Evolutionary conservation across 257 asterid species (phyloP).

Genomic region (Rauvolfia tetraphylla): DNA sequence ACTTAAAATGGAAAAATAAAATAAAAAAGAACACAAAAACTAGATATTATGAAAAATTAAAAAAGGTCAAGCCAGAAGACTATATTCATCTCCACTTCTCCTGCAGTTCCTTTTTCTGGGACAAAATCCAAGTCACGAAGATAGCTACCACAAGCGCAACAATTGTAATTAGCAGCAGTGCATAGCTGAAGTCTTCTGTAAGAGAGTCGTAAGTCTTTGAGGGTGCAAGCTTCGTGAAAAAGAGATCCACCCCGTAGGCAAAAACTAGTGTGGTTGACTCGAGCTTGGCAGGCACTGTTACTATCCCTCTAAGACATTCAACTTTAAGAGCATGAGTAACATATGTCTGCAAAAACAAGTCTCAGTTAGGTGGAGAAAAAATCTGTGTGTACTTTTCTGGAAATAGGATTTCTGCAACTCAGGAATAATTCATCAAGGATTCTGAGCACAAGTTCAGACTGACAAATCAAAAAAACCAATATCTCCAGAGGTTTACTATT

Average conservation of each 20-base stretch:
- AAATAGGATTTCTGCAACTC: not conserved
- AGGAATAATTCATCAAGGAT: not conserved
- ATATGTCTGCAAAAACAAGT: slow-evolving; percentile 60
- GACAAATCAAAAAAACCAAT: too few species aligned
- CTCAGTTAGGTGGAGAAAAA: not conserved
- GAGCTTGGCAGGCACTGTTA: slow-evolving; percentile 77
- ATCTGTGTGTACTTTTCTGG: not conserved
- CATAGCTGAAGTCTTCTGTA: slow-evolving; percentile 95
- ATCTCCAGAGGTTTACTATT: too few species aligned
- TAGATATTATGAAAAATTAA: not conserved
- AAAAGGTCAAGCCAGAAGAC: not conserved
- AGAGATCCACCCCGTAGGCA: slow-evolving; percentile 86
- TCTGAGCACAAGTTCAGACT: not conserved
- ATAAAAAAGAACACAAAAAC: not conserved
- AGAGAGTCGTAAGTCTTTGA: slow-evolving; percentile 93
- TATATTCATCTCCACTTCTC: slow-evolving; percentile 89
- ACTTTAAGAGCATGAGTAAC: slow-evolving; percentile 85
- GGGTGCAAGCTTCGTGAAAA: slow-evolving; percentile 88
- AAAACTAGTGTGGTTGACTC: slow-evolving; percentile 96
- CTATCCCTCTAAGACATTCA: slow-evolving; percentile 85
- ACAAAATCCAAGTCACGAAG: slow-evolving; percentile 85
- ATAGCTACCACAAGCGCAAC: slow-evolving; percentile 77
- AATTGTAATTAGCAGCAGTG: slow-evolving; percentile 78
- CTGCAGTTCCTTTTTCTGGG: slow-evolving; percentile 92
- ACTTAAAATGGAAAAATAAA: not conserved